A percentile compares a stretch with the other conserved stretches of the same genome.
phyloP scores from a whole-genome alignment of 164 flowering plant genomes.

The Warburgia ugandensis region DNA sequence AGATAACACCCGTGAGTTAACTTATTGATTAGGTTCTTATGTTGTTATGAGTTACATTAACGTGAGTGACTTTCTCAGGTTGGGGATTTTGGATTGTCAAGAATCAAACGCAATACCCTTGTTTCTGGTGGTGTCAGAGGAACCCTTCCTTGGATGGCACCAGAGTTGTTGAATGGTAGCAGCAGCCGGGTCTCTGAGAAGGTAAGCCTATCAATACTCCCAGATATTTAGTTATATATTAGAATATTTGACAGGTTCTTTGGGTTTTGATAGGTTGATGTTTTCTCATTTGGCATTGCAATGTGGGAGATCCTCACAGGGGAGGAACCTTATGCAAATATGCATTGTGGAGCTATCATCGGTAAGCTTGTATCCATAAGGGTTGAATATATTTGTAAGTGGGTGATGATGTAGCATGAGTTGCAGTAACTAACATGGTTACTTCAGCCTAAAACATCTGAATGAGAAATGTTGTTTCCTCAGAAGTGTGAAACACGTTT shows the following conservation, averaged over 20 bases:
- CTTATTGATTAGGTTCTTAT: too few species aligned
- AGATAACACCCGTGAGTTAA: too few species aligned
- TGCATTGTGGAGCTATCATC: constrained; percentile 91
- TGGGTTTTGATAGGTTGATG: constrained; percentile 58
- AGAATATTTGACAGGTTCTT: background rate
- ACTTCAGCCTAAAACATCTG: too few species aligned
- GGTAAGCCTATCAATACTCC: constrained; percentile 25
- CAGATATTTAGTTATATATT: background rate
- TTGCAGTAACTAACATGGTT: too few species aligned
- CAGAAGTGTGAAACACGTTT: too few species aligned
- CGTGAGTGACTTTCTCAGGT: constrained; percentile 34
- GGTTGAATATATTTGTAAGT: background rate
- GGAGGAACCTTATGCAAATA: constrained; percentile 85
- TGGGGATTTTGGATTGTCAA: constrained; percentile 88
- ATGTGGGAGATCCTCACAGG: constrained; percentile 90
- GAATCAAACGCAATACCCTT: constrained; percentile 74
- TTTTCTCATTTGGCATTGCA: constrained; percentile 82
- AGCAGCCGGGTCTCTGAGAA: constrained; percentile 78
- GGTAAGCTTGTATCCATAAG: constrained; percentile 32
- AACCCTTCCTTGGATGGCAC: constrained; percentile 98
- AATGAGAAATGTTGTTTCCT: too few species aligned
- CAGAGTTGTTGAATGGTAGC: constrained; percentile 77
- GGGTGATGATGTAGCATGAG: too few species aligned
- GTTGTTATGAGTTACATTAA: background rate
- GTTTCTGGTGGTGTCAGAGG: constrained; percentile 95